phyloP scores from a whole-genome alignment of 257 asterid genomes.

The Lycium barbarum region DNA sequence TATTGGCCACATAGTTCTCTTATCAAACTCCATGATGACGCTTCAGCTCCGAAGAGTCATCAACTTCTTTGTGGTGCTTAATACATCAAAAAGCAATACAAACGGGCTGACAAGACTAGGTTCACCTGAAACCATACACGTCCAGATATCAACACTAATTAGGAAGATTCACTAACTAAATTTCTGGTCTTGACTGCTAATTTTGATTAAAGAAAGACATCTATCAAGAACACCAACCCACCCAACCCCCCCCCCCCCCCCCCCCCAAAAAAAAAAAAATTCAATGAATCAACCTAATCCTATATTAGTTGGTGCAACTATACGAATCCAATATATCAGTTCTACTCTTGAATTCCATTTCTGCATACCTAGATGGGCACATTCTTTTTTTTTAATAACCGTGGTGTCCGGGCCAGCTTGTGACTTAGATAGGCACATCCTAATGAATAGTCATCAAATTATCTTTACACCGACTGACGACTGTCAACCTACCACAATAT shows the following conservation, averaged over 20 bases:
- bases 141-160: not conserved
- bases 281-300: not conserved
- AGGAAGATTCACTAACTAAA: not conserved
- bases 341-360: not conserved
- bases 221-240: slow-evolving; percentile 8
- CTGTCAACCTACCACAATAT: not conserved
- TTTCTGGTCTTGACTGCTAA: not conserved
- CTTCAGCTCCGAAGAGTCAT: slow-evolving; percentile 1
- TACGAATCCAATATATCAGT: not conserved
- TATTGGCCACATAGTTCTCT: not conserved
- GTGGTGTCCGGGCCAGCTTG: too few relatives aligned
- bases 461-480: not conserved
- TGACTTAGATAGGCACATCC: not conserved
- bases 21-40: not conserved
- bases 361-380: not conserved
- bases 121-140: not conserved
- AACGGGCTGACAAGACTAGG: not conserved
- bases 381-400: not conserved
- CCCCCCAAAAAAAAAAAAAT: not conserved
- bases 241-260: not conserved
- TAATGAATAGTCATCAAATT: not conserved
- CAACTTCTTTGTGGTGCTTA: not conserved
- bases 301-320: not conserved
- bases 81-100: not conserved
- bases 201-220: not conserved